Evolutionary conservation across 1,139 yeast genomes (phyloP).

Genomic region (Casaregolazyma suthepensis): DNA sequence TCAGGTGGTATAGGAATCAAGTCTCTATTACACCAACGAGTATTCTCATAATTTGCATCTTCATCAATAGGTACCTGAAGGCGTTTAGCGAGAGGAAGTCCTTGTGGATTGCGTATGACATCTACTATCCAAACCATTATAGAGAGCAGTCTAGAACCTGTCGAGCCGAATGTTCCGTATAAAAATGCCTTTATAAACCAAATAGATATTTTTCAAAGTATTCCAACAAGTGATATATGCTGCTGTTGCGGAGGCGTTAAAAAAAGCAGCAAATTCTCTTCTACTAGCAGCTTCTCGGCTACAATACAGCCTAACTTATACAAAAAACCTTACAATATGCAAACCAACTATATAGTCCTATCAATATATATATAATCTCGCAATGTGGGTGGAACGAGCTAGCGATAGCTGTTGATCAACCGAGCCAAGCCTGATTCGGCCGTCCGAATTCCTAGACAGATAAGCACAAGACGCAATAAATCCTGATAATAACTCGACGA

Average conservation of each 20-base stretch:
- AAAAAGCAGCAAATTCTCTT: neutral
- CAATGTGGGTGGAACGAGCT: neutral
- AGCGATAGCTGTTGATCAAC: neutral
- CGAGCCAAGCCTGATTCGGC: neutral
- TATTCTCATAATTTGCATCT: neutral
- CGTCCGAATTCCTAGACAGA: neutral
- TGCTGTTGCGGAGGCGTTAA: neutral
- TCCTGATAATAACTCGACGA: neutral
- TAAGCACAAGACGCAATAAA: neutral
- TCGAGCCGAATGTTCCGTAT: neutral
- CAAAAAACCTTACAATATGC: neutral
- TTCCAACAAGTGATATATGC: neutral
- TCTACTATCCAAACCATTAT: neutral
- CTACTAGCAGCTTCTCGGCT: neutral
- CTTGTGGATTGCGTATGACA: neutral
- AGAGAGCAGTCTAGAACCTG: neutral
- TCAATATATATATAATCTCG: neutral
- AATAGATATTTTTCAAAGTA: neutral
- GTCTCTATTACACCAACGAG: constrained; percentile 17
- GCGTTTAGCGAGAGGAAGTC: neutral
- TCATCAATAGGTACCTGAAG: neutral
- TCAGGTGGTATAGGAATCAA: constrained; percentile 24
- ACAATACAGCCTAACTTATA: neutral
- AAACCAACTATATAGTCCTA: neutral
- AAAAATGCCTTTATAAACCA: neutral